Evolutionary conservation across 225 moss, liverwort and hornwort species (phyloP).

Genomic region (Marchantia polymorpha): DNA sequence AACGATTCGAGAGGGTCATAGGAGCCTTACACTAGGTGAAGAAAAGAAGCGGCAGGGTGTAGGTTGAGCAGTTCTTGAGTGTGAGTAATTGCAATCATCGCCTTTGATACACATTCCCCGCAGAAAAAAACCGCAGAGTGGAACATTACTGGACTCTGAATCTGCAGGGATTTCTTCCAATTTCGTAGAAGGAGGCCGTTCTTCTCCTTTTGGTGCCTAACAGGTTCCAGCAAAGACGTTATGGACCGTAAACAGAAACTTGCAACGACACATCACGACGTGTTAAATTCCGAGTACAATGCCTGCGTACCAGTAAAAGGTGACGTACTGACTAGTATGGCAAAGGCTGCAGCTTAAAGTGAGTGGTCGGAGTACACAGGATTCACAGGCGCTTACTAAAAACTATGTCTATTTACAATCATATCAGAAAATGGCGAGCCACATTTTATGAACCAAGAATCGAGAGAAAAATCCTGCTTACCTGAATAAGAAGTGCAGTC

Average conservation of each 20-base stretch:
- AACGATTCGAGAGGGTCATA: neutral
- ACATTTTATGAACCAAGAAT: neutral
- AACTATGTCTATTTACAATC: neutral
- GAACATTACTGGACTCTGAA: neutral
- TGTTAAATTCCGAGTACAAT: neutral
- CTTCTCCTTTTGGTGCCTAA: constrained; percentile 3
- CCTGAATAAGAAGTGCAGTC: constrained; percentile 45
- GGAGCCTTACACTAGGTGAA: constrained; percentile 41
- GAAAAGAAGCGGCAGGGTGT: constrained; percentile 47
- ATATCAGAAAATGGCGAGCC: neutral
- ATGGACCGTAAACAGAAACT: neutral
- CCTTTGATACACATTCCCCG: constrained; percentile 57
- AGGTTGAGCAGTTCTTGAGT: constrained; percentile 47
- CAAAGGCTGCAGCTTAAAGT: neutral
- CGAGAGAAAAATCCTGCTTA: neutral
- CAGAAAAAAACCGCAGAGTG: constrained; percentile 53
- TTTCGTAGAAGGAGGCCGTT: neutral
- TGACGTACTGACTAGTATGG: no score
- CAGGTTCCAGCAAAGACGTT: neutral
- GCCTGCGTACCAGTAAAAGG: neutral
- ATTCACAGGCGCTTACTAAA: neutral
- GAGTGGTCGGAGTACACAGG: neutral
- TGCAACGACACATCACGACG: neutral
- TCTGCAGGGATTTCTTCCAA: neutral
- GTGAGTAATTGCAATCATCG: constrained; percentile 49